Evolutionary conservation across 345 rosid genomes (phyloP), one percentile per base, ranked within the genome.

Genomic region (Hirschfeldia incana): DNA sequence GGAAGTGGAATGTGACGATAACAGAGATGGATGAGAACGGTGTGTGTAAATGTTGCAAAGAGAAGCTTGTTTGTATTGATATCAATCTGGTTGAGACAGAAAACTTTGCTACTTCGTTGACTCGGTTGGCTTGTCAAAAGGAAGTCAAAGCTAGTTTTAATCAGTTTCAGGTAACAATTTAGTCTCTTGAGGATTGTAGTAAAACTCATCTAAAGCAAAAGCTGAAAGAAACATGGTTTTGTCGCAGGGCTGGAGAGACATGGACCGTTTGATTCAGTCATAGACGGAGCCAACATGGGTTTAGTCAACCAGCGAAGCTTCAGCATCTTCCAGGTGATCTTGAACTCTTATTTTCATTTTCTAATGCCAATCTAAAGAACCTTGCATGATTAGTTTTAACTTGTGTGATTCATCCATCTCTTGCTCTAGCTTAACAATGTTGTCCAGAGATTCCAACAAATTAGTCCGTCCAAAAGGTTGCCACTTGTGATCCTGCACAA

Each of bases 181-280:
- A 30, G 44, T 17, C 6, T 61, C 65, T 53, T 16, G 13, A n/a
- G 17, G 58, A 42, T 2, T 39, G 67, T 63, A 17, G 27, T 32
- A 15, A 46, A 46, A 74, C 21, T 21, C 42, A 21, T 72, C n/a
- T 69, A 6, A n/a, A 39, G 70, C 67, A 21, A 55, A 60, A 69
- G 42, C n/a, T 69, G 21, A 21, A 1, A 21, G 55, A n/a, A 65
- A 64, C 10, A 5, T 21, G 51, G 17, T 0, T 71, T 59, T 71
- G 36, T 62, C 73, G 69, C 88, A 94, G 98, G 96, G 99, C 83
- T 91, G 34, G 79, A 84, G 75, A 76, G 27, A 82, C 87, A 91
- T 84, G 99, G 99, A 82, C 99, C 99, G 36, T 95, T 91, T 85
- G 98, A 95, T 82, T 91, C 98, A 13, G 90, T 93, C 37, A 72